A percentile compares a stretch with the other conserved stretches of the same genome.
Evolutionary conservation across 2,329 filamentous ascomycete species (phyloP).

Genomic region (Penicillium sp.): DNA sequence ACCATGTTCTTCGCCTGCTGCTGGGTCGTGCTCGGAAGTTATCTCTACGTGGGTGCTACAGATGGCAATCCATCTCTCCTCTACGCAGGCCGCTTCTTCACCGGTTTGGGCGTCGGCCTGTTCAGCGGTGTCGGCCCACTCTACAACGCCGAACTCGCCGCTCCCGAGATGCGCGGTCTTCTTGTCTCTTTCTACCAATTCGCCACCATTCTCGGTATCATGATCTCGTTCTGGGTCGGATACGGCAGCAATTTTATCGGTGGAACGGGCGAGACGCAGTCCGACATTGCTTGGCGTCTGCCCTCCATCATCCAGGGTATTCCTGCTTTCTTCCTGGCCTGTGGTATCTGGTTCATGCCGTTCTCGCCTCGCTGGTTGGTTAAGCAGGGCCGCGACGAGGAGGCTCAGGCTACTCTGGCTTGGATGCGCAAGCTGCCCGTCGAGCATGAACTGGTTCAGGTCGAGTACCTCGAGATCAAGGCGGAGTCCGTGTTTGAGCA

Average conservation of each 20-base stretch:
- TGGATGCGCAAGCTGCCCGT: conserved; percentile 32
- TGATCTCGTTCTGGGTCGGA: conserved; percentile 38
- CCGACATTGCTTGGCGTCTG: conserved; percentile 46
- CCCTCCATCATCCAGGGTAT: conserved; percentile 49
- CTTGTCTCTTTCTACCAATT: conserved; percentile 37
- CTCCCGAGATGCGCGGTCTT: conserved; percentile 33
- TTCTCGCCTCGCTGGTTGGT: conserved; percentile 57
- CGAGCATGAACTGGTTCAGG: conserved; percentile 39
- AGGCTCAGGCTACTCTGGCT: conserved; percentile 31
- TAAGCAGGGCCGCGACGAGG: conserved; percentile 47
- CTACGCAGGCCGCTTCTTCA: conserved; percentile 32
- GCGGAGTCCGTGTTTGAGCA: conserved; percentile 47
- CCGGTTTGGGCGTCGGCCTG: conserved; percentile 32
- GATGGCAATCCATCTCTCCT: conserved; percentile 23
- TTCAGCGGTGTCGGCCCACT: conserved; percentile 44
- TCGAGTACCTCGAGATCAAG: conserved; percentile 51
- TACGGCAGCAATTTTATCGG: conserved; percentile 45
- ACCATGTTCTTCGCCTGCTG: conserved; percentile 52
- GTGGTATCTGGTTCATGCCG: conserved; percentile 49
- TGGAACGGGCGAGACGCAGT: conserved; percentile 27
- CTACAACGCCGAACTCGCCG: conserved; percentile 52
- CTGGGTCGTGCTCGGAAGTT: conserved; percentile 49
- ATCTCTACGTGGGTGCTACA: conserved; percentile 28
- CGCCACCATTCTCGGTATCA: conserved; percentile 36
- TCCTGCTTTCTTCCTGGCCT: conserved; percentile 34